Conservation (phyloP, 306 rosid species). For the Prunus kanzakura region DNA sequence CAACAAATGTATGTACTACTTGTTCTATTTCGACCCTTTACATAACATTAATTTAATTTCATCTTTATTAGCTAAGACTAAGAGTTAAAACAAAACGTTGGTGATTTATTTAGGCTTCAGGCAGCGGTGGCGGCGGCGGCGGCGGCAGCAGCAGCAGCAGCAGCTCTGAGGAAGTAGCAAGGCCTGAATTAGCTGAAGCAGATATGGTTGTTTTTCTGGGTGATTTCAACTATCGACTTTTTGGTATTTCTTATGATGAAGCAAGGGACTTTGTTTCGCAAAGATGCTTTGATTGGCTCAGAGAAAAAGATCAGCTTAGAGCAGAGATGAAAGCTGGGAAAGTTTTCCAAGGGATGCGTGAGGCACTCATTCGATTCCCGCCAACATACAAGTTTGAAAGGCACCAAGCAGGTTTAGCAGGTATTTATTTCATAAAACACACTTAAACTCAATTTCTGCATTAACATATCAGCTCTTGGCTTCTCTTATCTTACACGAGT, state of each 20-base stretch:
- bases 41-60: neutral
- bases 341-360: slow-evolving; percentile 99
- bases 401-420: slow-evolving; percentile 86
- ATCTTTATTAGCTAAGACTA: slow-evolving; percentile 21
- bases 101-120: slow-evolving; percentile 39
- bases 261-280: slow-evolving; percentile 99
- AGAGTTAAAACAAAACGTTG: slow-evolving; percentile 19
- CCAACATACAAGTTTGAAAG: slow-evolving; percentile 97
- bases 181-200: slow-evolving; percentile 86
- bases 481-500: neutral
- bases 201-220: slow-evolving; percentile 97
- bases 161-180: slow-evolving; percentile 64
- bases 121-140: neutral
- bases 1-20: slow-evolving; percentile 59
- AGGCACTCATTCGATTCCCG: slow-evolving; percentile 88
- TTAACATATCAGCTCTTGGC: neutral
- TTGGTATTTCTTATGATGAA: slow-evolving; percentile 96
- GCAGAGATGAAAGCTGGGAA: slow-evolving; percentile 95
- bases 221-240: slow-evolving; percentile 93
- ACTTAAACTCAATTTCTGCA: neutral
- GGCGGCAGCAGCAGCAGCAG: slow-evolving; percentile 43
- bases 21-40: neutral
- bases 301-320: slow-evolving; percentile 98
- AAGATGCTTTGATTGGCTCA: slow-evolving; percentile 99
- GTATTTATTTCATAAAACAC: slow-evolving; percentile 29